A percentile compares a stretch with the other conserved stretches of the same genome.
Conservation (phyloP, 208 protist genomes). For the Balamuthia mandrillaris region DNA sequence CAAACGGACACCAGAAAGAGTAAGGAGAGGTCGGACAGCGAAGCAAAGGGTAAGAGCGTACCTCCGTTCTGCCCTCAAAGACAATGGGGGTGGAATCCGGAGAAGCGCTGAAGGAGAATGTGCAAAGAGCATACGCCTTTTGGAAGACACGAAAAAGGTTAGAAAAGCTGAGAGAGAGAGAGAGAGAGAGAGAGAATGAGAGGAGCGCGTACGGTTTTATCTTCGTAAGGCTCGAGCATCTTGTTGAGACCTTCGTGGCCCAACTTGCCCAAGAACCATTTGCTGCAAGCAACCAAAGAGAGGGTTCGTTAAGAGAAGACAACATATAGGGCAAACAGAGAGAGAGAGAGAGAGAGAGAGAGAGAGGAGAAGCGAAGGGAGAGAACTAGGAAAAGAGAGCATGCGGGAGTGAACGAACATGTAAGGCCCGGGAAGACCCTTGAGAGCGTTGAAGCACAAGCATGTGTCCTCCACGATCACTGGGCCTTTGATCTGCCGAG, state of each 20-base stretch:
- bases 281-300: conserved; percentile 54
- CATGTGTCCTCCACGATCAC: conserved; percentile 95
- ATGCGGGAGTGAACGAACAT: too few species aligned
- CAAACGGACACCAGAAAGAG: not conserved
- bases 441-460: conserved; percentile 92
- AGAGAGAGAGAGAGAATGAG: too few species aligned
- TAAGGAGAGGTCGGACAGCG: not conserved
- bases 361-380: not conserved
- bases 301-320: too few species aligned
- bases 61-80: conserved; percentile 66
- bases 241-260: conserved; percentile 85
- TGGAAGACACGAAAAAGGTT: not conserved
- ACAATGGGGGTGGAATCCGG: conserved; percentile 58
- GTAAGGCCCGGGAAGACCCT: conserved; percentile 94
- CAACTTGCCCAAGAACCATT: conserved; percentile 93
- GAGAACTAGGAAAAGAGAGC: too few species aligned
- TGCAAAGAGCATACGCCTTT: conserved; percentile 76
- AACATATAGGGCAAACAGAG: not conserved
- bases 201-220: conserved; percentile 75
- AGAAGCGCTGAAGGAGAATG: conserved; percentile 70
- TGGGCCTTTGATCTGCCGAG: conserved; percentile 61
- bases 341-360: not conserved
- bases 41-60: not conserved
- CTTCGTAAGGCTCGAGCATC: conserved; percentile 83
- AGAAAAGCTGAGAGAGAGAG: too few species aligned